phyloP scores from a whole-genome alignment of 1,139 yeast genomes.

The Hemisphaericaspora xylanilytica region DNA sequence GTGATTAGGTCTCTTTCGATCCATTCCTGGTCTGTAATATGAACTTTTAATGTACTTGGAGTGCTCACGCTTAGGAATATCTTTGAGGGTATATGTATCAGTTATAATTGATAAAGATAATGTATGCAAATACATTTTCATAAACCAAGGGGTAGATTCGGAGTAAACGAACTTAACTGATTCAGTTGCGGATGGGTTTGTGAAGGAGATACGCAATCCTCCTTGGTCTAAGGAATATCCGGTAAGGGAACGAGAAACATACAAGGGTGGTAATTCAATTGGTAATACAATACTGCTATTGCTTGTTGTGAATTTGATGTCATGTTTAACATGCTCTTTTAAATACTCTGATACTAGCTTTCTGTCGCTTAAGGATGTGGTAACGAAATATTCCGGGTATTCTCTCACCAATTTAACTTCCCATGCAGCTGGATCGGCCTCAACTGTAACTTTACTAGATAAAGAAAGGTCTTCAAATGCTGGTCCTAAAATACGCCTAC shows the following conservation, averaged over 20 bases:
- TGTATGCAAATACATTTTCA: constrained; percentile 79
- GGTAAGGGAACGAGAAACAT: constrained; percentile 80
- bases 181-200: constrained; percentile 53
- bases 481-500: constrained; percentile 62
- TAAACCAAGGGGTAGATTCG: constrained; percentile 92
- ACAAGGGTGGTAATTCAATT: constrained; percentile 56
- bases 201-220: constrained; percentile 76
- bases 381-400: constrained; percentile 14
- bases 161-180: constrained; percentile 59
- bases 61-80: constrained; percentile 16
- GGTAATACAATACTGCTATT: constrained; percentile 20
- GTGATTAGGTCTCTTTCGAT: constrained; percentile 80
- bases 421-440: constrained; percentile 49
- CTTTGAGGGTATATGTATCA: constrained; percentile 10
- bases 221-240: constrained; percentile 93
- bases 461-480: constrained; percentile 49
- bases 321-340: constrained; percentile 29
- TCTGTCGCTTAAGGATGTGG: constrained; percentile 14
- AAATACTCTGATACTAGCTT: constrained; percentile 24
- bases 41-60: constrained; percentile 43
- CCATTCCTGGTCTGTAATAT: constrained; percentile 73
- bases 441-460: constrained; percentile 40
- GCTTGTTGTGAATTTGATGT: constrained; percentile 31
- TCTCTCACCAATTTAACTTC: constrained; percentile 27
- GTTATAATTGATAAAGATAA: constrained; percentile 30